phyloP scores from a whole-genome alignment of 2,329 filamentous ascomycete genomes.

The Daldinia sp. region DNA sequence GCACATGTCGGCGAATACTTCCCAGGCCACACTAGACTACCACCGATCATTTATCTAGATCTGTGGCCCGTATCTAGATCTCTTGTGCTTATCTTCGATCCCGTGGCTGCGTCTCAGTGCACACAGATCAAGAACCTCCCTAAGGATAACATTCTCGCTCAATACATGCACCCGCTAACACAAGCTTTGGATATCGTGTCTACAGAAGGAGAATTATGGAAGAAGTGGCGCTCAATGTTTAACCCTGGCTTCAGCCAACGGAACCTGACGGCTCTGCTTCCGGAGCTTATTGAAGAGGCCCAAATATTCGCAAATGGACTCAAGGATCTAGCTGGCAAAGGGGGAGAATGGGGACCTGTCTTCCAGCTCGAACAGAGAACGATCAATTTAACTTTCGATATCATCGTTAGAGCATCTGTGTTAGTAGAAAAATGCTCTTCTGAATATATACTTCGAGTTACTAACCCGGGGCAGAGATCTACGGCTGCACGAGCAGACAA shows the following conservation, averaged over 20 bases:
- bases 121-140: conserved; percentile 37
- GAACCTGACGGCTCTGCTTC: conserved; percentile 48
- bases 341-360: conserved; percentile 45
- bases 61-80: conserved; percentile 40
- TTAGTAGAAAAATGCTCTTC: conserved; percentile 29
- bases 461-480: conserved; percentile 36
- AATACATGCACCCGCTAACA: conserved; percentile 45
- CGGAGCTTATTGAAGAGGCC: conserved; percentile 50
- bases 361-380: conserved; percentile 49
- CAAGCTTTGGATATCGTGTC: conserved; percentile 46
- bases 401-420: conserved; percentile 51
- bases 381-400: conserved; percentile 52
- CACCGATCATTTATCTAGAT: conserved; percentile 43
- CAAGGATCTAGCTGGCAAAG: conserved; percentile 39
- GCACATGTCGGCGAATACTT: conserved; percentile 41
- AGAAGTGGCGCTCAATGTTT: conserved; percentile 46
- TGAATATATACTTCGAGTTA: not conserved
- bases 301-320: conserved; percentile 48
- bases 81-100: conserved; percentile 37
- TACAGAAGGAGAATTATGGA: conserved; percentile 47
- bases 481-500: conserved; percentile 40
- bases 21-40: conserved; percentile 36
- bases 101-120: conserved; percentile 39
- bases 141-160: conserved; percentile 17
- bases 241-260: conserved; percentile 51